These are phyloP conservation scores for Collybia mongolica DNA, from an alignment of 768 basidiomycete species.

Conservation along the genomic window DNA sequence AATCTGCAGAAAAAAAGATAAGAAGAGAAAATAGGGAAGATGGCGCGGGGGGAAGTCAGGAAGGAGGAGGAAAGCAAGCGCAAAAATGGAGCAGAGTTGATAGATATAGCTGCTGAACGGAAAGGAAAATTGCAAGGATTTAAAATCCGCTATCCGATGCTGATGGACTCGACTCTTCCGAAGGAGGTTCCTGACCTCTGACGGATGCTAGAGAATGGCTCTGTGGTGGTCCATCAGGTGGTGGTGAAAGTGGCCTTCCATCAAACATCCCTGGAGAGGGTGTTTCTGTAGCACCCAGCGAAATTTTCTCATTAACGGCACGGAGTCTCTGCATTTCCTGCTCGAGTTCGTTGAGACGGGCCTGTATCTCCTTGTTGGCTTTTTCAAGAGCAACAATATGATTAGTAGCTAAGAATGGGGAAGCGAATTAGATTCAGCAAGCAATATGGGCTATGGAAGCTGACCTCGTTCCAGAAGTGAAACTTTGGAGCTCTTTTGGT, in stretches of 20 bases:
- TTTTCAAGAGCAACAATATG: conserved; percentile 75
- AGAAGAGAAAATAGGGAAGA: conserved; percentile 29
- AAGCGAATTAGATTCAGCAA: too few species aligned
- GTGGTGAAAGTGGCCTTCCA: conserved; percentile 62
- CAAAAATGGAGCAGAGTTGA: conserved; percentile 8
- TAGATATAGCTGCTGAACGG: not conserved
- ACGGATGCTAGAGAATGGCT: conserved; percentile 53
- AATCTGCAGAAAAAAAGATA: conserved; percentile 19
- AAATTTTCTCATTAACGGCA: conserved; percentile 81
- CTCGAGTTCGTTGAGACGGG: conserved; percentile 64
- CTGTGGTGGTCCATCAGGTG: conserved; percentile 49
- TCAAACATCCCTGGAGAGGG: conserved; percentile 53
- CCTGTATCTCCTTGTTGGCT: conserved; percentile 68
- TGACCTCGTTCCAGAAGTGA: conserved; percentile 84
- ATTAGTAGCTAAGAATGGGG: conserved; percentile 57
- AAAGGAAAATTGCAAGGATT: conserved; percentile 16
- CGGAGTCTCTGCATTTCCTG: conserved; percentile 70
- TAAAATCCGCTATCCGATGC: conserved; percentile 49
- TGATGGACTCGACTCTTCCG: conserved; percentile 60
- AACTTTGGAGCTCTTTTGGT: conserved; percentile 91
- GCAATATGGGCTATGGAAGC: conserved; percentile 18
- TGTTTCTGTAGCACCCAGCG: conserved; percentile 57
- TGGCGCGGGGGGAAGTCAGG: conserved; percentile 18
- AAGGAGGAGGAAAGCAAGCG: conserved; percentile 10
- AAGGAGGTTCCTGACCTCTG: conserved; percentile 59